phyloP scores from a whole-genome alignment of 306 rosid genomes.

The Leucaena leucocephala region DNA sequence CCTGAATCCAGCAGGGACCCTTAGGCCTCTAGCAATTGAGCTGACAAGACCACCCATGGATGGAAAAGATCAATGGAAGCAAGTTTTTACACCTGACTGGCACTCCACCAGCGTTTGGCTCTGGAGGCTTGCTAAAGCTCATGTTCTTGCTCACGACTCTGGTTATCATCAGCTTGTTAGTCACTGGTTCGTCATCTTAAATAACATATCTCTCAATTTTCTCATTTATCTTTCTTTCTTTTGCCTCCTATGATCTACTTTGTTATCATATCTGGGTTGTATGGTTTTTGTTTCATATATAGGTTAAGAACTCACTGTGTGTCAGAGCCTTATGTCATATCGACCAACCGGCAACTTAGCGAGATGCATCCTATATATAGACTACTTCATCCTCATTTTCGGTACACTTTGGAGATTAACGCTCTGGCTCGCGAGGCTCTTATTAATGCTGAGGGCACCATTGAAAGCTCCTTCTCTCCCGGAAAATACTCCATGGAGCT shows the following conservation, averaged over 20 bases:
- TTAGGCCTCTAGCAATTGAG: conserved; percentile 79
- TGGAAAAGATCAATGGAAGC: conserved; percentile 69
- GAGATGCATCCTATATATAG: conserved; percentile 77
- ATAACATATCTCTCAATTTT: neutral
- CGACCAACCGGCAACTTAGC: conserved; percentile 80
- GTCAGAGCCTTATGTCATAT: conserved; percentile 86
- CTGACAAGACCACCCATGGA: conserved; percentile 67
- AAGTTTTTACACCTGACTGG: conserved; percentile 61
- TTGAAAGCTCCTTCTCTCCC: conserved; percentile 64
- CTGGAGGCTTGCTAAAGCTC: conserved; percentile 87
- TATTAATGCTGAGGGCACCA: conserved; percentile 69
- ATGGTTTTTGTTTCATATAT: conserved; percentile 24
- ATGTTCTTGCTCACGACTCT: conserved; percentile 86
- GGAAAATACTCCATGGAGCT: conserved; percentile 67
- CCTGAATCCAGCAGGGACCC: conserved; percentile 55
- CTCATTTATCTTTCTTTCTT: neutral
- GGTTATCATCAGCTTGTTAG: conserved; percentile 86
- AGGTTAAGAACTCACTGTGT: conserved; percentile 86
- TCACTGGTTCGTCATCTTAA: conserved; percentile 60
- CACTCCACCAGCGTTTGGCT: conserved; percentile 76
- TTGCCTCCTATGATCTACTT: too few relatives aligned
- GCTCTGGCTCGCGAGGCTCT: conserved; percentile 83
- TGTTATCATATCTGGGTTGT: too few relatives aligned
- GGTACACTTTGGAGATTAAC: conserved; percentile 85
- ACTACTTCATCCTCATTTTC: conserved; percentile 80